Evolutionary conservation across 2,329 filamentous ascomycete species (phyloP).

Genomic region (Stylonectria norvegica): DNA sequence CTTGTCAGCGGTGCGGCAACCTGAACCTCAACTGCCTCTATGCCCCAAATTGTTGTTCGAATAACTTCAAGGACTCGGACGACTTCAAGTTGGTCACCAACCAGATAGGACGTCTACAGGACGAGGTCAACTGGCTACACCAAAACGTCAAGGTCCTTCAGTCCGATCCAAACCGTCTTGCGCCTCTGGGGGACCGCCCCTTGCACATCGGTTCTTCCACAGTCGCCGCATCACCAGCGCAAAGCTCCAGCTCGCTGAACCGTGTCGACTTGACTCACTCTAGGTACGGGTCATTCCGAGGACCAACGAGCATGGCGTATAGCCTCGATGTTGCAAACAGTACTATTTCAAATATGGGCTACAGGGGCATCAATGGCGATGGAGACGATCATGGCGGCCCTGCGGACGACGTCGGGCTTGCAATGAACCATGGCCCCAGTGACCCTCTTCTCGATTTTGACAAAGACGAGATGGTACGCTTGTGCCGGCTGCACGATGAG

Average conservation of each 20-base stretch:
- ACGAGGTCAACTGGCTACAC: constrained; percentile 77
- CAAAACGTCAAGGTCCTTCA: constrained; percentile 68
- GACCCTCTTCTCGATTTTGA: constrained; percentile 80
- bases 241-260: constrained; percentile 36
- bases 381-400: constrained; percentile 53
- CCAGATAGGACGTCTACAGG: constrained; percentile 72
- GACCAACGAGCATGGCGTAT: constrained; percentile 81
- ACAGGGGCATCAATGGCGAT: constrained; percentile 62
- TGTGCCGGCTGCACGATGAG: constrained; percentile 80
- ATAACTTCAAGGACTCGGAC: constrained; percentile 86
- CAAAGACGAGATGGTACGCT: constrained; percentile 73
- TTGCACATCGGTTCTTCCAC: constrained; percentile 32
- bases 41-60: constrained; percentile 64
- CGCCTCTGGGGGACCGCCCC: constrained; percentile 42
- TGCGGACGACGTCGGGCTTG: constrained; percentile 19
- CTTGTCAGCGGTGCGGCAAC: constrained; percentile 65
- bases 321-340: constrained; percentile 83
- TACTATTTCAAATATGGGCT: constrained; percentile 86
- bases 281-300: constrained; percentile 68
- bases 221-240: constrained; percentile 42
- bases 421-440: constrained; percentile 37
- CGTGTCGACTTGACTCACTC: constrained; percentile 46
- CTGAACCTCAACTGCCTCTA: constrained; percentile 65
- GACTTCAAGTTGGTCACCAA: constrained; percentile 80
- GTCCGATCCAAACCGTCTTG: constrained; percentile 45